phyloP scores from a whole-genome alignment of 2,329 filamentous ascomycete species.

The Onygenales sp. region DNA sequence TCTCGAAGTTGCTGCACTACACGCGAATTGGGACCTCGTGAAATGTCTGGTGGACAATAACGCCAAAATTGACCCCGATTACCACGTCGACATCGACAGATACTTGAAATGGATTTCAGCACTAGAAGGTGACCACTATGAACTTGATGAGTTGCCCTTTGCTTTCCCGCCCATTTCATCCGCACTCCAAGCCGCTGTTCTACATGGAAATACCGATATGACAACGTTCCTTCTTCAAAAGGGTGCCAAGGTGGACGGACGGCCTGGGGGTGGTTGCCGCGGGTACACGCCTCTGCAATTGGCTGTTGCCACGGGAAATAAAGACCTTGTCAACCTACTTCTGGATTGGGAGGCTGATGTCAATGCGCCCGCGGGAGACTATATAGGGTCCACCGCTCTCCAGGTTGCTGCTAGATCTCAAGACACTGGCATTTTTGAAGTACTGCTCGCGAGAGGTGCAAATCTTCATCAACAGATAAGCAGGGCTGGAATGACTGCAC shows the following conservation, averaged over 20 bases:
- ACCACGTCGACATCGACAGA: constrained; percentile 1
- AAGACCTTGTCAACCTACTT: constrained; percentile 14
- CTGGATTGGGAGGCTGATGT: constrained; percentile 28
- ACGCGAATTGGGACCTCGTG: constrained; percentile 5
- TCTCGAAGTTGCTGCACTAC: constrained; percentile 2
- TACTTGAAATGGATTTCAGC: background rate
- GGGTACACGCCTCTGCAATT: constrained; percentile 12
- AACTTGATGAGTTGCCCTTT: no score
- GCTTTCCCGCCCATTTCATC: constrained; percentile 4
- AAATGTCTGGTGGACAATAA: constrained; percentile 7
- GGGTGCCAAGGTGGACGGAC: constrained; percentile 9
- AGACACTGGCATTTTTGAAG: constrained; percentile 1
- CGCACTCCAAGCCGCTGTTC: constrained; percentile 14
- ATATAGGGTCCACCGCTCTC: constrained; percentile 1
- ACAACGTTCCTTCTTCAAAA: constrained; percentile 12
- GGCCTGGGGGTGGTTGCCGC: background rate
- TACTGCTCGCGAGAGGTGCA: constrained; percentile 9
- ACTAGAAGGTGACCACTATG: background rate
- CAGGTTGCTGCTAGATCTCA: background rate
- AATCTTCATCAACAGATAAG: constrained; percentile 2
- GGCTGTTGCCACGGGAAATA: constrained; percentile 5
- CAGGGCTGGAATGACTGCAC: constrained; percentile 11
- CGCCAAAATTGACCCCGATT: constrained; percentile 7
- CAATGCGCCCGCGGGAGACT: constrained; percentile 11
- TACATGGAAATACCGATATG: constrained; percentile 7